phyloP scores from a whole-genome alignment of 108 stramenopile genomes.

The Nitzschia sp. region DNA sequence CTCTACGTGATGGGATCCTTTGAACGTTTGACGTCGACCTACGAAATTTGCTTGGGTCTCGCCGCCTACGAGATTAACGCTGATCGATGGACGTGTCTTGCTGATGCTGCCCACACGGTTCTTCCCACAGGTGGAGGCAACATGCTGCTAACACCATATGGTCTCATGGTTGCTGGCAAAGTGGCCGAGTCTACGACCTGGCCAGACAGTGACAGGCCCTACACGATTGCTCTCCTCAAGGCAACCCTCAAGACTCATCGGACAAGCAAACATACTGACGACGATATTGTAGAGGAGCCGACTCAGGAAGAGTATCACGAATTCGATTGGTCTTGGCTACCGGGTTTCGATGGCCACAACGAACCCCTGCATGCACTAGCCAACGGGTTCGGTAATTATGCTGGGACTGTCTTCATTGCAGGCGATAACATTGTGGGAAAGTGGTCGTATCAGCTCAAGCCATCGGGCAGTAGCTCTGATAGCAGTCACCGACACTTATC shows the following conservation, averaged over 20 bases:
- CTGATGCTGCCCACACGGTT: slow-evolving; percentile 79
- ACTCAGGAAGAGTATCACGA: slow-evolving; percentile 52
- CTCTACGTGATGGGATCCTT: slow-evolving; percentile 90
- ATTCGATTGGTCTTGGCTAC: slow-evolving; percentile 95
- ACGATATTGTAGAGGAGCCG: slow-evolving; percentile 30
- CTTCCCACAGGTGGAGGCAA: slow-evolving; percentile 82
- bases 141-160: slow-evolving; percentile 86
- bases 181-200: slow-evolving; percentile 66
- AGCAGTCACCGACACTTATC: slow-evolving; percentile 25
- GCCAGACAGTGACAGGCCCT: slow-evolving; percentile 67
- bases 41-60: slow-evolving; percentile 63
- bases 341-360: slow-evolving; percentile 89
- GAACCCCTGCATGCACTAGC: slow-evolving; percentile 89
- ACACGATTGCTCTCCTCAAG: slow-evolving; percentile 83
- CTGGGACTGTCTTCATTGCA: slow-evolving; percentile 87
- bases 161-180: slow-evolving; percentile 87
- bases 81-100: slow-evolving; percentile 84
- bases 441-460: slow-evolving; percentile 69
- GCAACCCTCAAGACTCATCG: slow-evolving; percentile 67
- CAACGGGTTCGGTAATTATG: slow-evolving; percentile 79
- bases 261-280: slow-evolving; percentile 10
- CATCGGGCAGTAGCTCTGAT: slow-evolving; percentile 11
- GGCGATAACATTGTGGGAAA: slow-evolving; percentile 88
- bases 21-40: slow-evolving; percentile 69
- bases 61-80: slow-evolving; percentile 85